Conservation (phyloP, 1,284 basidiomycete genomes). For the Sanghuangporus weigelae region DNA sequence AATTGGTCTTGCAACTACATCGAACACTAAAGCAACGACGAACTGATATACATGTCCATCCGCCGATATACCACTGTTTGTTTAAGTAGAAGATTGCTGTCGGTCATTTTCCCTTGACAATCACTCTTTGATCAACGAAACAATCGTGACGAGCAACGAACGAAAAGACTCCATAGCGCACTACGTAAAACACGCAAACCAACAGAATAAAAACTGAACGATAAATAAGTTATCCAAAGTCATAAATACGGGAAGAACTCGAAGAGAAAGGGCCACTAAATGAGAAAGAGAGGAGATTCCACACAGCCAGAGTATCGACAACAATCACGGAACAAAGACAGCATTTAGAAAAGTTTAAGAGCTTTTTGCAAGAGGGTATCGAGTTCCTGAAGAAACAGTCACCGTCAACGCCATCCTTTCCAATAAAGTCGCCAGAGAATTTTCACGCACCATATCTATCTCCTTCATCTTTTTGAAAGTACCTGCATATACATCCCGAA, state of each 20-base stretch:
- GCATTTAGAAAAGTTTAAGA: constrained; percentile 1
- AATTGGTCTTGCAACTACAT: constrained; percentile 42
- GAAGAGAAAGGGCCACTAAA: neutral
- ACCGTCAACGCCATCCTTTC: neutral
- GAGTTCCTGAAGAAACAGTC: constrained; percentile 9
- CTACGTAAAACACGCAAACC: neutral
- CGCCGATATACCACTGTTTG: neutral
- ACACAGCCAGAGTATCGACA: neutral
- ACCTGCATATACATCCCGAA: constrained; percentile 65
- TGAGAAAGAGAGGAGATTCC: neutral
- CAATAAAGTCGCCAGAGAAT: neutral
- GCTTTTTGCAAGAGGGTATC: constrained; percentile 15
- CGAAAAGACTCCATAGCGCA: neutral
- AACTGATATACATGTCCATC: constrained; percentile 30
- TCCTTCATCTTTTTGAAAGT: constrained; percentile 74
- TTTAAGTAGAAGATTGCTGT: too few relatives aligned
- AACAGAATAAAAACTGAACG: neutral
- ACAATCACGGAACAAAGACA: neutral
- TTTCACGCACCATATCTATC: constrained; percentile 60
- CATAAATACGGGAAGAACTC: neutral
- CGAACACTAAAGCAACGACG: constrained; percentile 34
- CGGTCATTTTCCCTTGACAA: too few relatives aligned
- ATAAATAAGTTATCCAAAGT: constrained; percentile 3
- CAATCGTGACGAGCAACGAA: too few relatives aligned
- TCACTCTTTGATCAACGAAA: too few relatives aligned